Evolutionary conservation across 495 filamentous ascomycete genomes (phyloP).

Genomic region (Hypoxylon perforatum): DNA sequence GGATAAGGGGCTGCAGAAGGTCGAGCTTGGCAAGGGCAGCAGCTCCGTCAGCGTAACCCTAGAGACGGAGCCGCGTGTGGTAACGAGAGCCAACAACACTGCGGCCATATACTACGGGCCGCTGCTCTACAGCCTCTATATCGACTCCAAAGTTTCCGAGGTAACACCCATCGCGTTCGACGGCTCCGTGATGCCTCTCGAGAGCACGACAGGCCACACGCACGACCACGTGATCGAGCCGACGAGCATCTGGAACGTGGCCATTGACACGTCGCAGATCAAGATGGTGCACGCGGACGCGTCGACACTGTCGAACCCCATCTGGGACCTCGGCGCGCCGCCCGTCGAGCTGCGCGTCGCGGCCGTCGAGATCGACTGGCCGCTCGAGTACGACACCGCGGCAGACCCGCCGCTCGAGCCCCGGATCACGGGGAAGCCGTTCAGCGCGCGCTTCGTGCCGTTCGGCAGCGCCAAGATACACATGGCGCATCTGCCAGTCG

Average conservation of each 20-base stretch:
- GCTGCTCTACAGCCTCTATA: constrained; percentile 64
- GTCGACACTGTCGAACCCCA: constrained; percentile 54
- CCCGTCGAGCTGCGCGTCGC: constrained; percentile 61
- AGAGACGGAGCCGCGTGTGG: constrained; percentile 44
- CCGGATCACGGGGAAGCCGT: constrained; percentile 45
- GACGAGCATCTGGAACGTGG: constrained; percentile 60
- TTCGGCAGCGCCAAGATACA: constrained; percentile 69
- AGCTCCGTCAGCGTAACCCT: constrained; percentile 47
- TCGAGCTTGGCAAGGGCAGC: constrained; percentile 48
- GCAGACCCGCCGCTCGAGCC: constrained; percentile 54
- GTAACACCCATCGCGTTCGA: constrained; percentile 24
- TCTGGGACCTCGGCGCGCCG: constrained; percentile 60
- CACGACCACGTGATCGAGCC: constrained; percentile 46
- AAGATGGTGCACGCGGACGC: constrained; percentile 38
- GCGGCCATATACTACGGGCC: constrained; percentile 66
- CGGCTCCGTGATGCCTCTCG: constrained; percentile 17
- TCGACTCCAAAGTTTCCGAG: constrained; percentile 45
- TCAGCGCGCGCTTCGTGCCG: constrained; percentile 61
- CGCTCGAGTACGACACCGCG: constrained; percentile 56
- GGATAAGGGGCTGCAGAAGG: constrained; percentile 51
- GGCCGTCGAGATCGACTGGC: constrained; percentile 66
- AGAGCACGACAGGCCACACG: constrained; percentile 40
- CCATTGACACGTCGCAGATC: constrained; percentile 59
- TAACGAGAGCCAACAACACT: constrained; percentile 63
- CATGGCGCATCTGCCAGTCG: constrained; percentile 66